These are phyloP conservation scores for Pythium periplocum DNA, from an alignment of 352 stramenopile genomes.

Conservation along the genomic window DNA sequence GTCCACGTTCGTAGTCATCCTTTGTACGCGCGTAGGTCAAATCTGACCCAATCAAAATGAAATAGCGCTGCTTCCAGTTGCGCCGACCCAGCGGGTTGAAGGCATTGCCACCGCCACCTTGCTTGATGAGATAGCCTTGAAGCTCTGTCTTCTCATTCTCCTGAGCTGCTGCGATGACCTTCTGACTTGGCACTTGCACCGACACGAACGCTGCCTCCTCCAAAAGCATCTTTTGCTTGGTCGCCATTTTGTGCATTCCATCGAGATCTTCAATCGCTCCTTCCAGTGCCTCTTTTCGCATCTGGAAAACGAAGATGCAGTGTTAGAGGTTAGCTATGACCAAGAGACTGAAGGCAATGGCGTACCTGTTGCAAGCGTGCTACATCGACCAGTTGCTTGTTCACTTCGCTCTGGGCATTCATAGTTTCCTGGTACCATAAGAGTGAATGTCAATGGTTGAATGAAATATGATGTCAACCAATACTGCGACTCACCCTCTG, in stretches of 20 bases:
- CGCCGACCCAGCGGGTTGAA: constrained; percentile 75
- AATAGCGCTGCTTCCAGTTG: constrained; percentile 89
- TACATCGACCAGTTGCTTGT: constrained; percentile 58
- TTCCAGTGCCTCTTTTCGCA: constrained; percentile 69
- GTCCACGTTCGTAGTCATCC: constrained; percentile 82
- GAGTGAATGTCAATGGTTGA: background rate
- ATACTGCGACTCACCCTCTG: constrained; percentile 24
- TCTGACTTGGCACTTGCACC: constrained; percentile 73
- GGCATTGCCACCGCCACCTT: constrained; percentile 69
- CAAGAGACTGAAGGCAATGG: background rate
- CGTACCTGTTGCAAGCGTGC: constrained; percentile 61
- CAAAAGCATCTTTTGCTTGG: constrained; percentile 60
- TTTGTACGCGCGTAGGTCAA: constrained; percentile 83
- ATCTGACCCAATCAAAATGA: constrained; percentile 65
- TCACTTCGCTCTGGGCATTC: constrained; percentile 52
- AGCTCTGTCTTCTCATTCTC: constrained; percentile 56
- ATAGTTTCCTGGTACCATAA: constrained; percentile 26
- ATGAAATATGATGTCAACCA: no score
- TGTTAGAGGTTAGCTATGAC: no score
- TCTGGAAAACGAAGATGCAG: constrained; percentile 18
- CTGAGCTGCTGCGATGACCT: constrained; percentile 74
- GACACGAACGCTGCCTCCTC: constrained; percentile 79
- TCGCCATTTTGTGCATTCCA: constrained; percentile 59
- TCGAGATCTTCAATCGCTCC: constrained; percentile 60
- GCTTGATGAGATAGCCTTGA: constrained; percentile 85